phyloP scores from a whole-genome alignment of 495 filamentous ascomycete species.

The Xylaria palmicola region DNA sequence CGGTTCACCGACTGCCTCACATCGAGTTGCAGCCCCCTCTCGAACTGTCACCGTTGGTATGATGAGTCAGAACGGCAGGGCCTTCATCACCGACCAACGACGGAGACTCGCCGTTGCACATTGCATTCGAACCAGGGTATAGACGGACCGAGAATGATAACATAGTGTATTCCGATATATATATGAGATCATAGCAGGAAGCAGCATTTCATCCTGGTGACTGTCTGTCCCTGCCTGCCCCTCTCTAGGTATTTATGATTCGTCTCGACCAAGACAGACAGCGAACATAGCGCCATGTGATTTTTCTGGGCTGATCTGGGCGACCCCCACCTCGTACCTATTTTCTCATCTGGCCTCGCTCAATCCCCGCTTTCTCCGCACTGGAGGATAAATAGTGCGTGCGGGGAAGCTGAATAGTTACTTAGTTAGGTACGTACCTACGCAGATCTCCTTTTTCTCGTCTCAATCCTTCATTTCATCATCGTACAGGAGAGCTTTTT shows the following conservation, averaged over 20 bases:
- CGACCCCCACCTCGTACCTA: background rate
- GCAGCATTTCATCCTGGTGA: no score
- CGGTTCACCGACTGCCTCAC: background rate
- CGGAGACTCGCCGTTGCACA: no score
- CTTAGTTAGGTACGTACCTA: background rate
- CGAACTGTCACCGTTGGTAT: background rate
- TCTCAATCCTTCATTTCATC: no score
- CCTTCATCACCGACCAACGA: no score
- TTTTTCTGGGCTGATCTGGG: background rate
- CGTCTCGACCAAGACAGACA: background rate
- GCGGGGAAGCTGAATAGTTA: background rate
- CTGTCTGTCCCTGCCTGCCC: no score
- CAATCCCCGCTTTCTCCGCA: constrained; percentile 6
- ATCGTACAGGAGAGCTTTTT: no score
- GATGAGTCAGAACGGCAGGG: no score
- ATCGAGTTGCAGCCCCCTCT: no score
- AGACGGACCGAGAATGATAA: no score
- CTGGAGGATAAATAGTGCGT: background rate
- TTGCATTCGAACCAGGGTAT: no score
- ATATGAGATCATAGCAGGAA: no score
- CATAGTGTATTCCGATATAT: no score
- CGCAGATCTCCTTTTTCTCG: background rate
- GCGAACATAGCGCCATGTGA: background rate
- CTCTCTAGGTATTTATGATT: background rate
- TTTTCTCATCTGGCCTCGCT: background rate